Base-by-base conservation (phyloP, 1,139 yeast species). In the Saccharomyces hybrid region DNA sequence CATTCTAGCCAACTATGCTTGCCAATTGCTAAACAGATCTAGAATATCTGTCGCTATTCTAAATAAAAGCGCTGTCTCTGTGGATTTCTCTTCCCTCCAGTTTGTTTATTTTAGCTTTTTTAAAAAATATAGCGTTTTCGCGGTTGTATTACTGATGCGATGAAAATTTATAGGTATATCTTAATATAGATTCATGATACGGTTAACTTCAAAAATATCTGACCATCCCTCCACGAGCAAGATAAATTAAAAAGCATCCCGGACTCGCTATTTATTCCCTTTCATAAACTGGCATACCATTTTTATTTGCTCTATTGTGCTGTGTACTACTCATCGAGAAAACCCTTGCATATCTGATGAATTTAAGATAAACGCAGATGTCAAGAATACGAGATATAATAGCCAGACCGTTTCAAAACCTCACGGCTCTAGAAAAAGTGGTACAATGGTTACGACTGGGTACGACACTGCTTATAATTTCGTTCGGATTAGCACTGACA, bases 351-450 rank as follows among this genome's bases (percentile, higher is more conserved):
- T 26, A 50, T 49, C 44, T 59, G 5, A 38, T 38, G 44, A 16
- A 59, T 32, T 63, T 52, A n/a, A 54, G 49, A 48, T 64, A 55
- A 42, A 57, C 52, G 32, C 57, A 49, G 29, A 6, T 46, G 31
- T 28, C 48, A 8, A 28, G 50, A 48, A 29, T 48, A 48, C 31
- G 27, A 28, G 32, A 48, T 28, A 3, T 28, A 3, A 21, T 48
- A 27, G 8, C 14, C 19, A 48, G 53, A 26, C 66, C 68, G 8
- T 61, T 64, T 29, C 61, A 57, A 42, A 62, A 65, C 50, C 55
- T 66, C 49, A 59, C 62, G 24, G 57, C 63, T 2, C 56, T 65
- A 31, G 70, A 66, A 28, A 55, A 57, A 31, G 51, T 64, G 24
- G 54, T 66, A 1, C 61, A 61, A 31, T 42, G 58, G 50, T 42